These are phyloP conservation scores for Candida koratica DNA, from an alignment of 805 yeast genomes.

Conservation along the genomic window DNA sequence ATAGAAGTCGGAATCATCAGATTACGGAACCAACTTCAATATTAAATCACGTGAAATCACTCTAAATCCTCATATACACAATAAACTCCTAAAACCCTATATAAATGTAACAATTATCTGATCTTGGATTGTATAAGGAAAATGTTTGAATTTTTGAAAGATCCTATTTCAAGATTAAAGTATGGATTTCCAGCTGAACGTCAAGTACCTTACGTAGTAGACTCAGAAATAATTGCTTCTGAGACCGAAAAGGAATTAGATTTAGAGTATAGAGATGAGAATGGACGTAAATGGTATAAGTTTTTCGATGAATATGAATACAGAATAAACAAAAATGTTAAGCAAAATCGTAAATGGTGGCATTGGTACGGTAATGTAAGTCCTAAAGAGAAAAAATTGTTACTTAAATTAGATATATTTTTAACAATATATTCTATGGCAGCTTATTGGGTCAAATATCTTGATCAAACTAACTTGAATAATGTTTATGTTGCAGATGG, in stretches of 20 bases:
- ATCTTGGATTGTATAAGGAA: too few species aligned
- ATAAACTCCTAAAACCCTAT: too few species aligned
- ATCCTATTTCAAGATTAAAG: constrained; percentile 13
- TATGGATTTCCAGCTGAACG: constrained; percentile 15
- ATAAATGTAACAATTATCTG: too few species aligned
- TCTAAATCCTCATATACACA: too few species aligned
- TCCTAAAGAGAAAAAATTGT: constrained; percentile 29
- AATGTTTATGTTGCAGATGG: constrained; percentile 63
- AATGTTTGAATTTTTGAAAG: constrained; percentile 7
- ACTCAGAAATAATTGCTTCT: constrained; percentile 1
- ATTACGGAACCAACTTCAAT: too few species aligned
- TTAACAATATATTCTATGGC: constrained; percentile 32
- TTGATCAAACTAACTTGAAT: constrained; percentile 57
- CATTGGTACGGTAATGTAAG: constrained; percentile 51
- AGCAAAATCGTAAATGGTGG: constrained; percentile 27
- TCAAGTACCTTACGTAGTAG: constrained; percentile 7
- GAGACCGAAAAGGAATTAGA: constrained; percentile 4
- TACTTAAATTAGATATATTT: constrained; percentile 30
- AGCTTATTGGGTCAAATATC: constrained; percentile 63
- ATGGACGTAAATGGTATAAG: constrained; percentile 31
- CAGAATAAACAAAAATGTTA: constrained; percentile 34
- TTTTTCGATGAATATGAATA: constrained; percentile 58
- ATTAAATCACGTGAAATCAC: too few species aligned
- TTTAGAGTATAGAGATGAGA: constrained; percentile 32
- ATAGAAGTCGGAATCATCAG: too few species aligned